Percentiles rank a stretch among this genome's conserved stretches.
phyloP scores from a whole-genome alignment of 2,329 filamentous ascomycete genomes.

The Botryosphaeria agaves region DNA sequence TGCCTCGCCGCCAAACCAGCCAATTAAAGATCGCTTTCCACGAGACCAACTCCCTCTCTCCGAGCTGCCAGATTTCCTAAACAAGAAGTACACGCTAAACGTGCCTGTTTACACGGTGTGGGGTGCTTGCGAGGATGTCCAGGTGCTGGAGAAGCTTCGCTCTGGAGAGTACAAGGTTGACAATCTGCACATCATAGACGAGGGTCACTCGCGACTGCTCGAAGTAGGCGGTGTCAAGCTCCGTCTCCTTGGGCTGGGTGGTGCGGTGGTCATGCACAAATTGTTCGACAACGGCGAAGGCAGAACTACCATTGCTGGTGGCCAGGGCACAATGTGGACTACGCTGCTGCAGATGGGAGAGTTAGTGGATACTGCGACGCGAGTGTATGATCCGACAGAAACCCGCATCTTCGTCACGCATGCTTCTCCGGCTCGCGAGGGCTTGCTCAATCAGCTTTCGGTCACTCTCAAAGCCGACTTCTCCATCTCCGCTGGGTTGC shows the following conservation, averaged over 20 bases:
- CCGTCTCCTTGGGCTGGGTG: conserved; percentile 78
- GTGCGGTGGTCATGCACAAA: conserved; percentile 99
- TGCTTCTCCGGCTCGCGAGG: conserved; percentile 88
- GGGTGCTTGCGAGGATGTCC: conserved; percentile 97
- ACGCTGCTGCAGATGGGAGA: conserved; percentile 96
- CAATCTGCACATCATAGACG: conserved; percentile 96
- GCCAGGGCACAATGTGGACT: conserved; percentile 99
- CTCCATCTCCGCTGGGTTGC: conserved; percentile 89
- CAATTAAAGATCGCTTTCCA: conserved; percentile 69
- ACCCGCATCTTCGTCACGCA: conserved; percentile 95
- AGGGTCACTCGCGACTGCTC: conserved; percentile 86
- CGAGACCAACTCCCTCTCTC: conserved; percentile 77
- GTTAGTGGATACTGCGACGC: conserved; percentile 90
- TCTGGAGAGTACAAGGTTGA: conserved; percentile 95
- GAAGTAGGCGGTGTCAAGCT: conserved; percentile 94
- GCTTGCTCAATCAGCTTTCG: conserved; percentile 91
- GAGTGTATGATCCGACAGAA: conserved; percentile 95
- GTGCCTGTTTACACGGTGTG: conserved; percentile 97
- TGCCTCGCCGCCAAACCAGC: conserved; percentile 44
- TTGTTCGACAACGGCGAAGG: conserved; percentile 97
- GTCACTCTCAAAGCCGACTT: conserved; percentile 97
- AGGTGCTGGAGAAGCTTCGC: conserved; percentile 91
- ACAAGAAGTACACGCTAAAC: conserved; percentile 76
- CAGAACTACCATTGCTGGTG: conserved; percentile 91
- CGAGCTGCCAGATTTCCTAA: conserved; percentile 76